Evolutionary conservation across 2,329 filamentous ascomycete genomes (phyloP).

Genomic region (Apiospora kogelbergensis): DNA sequence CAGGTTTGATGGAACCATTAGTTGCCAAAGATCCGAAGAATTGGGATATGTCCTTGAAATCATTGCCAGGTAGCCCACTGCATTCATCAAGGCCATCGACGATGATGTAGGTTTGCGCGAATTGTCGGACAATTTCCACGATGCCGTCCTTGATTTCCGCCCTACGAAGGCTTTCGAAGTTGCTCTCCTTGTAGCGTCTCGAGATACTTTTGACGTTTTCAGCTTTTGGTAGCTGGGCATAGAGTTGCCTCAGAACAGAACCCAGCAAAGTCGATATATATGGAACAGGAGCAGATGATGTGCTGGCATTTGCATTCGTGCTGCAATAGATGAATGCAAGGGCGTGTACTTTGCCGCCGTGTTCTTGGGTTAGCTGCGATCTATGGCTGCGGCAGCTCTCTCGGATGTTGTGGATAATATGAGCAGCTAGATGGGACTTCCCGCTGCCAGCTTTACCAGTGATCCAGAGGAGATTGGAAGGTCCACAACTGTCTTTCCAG

Average conservation of each 20-base stretch:
- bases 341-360: not conserved
- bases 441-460: not conserved
- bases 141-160: not conserved
- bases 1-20: fast-evolving
- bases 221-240: not conserved
- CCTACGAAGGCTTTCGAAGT: not conserved
- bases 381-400: not conserved
- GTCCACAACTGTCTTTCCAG: not conserved
- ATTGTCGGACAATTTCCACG: not conserved
- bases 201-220: not conserved
- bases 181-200: not conserved
- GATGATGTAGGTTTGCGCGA: not conserved
- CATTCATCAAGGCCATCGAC: not conserved
- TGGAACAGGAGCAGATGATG: not conserved
- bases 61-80: not conserved
- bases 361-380: not conserved
- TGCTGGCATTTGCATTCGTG: not conserved
- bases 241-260: not conserved
- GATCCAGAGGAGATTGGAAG: not conserved
- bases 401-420: not conserved
- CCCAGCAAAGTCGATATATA: not conserved
- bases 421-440: not conserved
- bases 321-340: not conserved
- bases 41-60: not conserved
- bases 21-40: not conserved